These are phyloP conservation scores for Lolium multiflorum DNA, from an alignment of 176 grass and related monocot species.

Conservation along the genomic window DNA sequence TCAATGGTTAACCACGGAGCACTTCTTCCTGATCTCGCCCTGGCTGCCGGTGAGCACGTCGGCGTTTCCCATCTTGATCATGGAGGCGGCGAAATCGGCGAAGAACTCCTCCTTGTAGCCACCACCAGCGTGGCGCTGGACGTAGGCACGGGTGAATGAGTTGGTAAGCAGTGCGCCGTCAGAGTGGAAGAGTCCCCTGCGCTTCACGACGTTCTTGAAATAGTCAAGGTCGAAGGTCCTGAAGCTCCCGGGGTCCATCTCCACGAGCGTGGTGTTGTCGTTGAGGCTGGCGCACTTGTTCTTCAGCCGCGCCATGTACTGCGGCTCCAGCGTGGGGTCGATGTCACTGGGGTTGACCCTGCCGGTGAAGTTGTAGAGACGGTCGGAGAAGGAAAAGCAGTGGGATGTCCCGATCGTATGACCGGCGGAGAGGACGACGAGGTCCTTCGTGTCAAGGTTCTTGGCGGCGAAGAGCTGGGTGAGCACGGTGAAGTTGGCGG, in stretches of 20 bases:
- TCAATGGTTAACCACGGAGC: conserved; percentile 55
- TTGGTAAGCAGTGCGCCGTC: conserved; percentile 76
- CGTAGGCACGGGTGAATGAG: conserved; percentile 60
- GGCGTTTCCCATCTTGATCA: conserved; percentile 71
- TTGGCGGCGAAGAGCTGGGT: conserved; percentile 59
- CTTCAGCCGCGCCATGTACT: conserved; percentile 57
- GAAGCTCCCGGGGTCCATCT: conserved; percentile 96
- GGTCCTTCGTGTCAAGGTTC: conserved; percentile 79
- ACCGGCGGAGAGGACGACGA: conserved; percentile 85
- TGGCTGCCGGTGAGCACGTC: conserved; percentile 60
- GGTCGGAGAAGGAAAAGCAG: conserved; percentile 64
- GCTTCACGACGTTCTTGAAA: conserved; percentile 62
- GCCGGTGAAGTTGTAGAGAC: conserved; percentile 92
- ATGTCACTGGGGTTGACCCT: conserved; percentile 54
- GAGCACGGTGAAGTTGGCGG: conserved; percentile 61
- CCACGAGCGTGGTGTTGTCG: conserved; percentile 76
- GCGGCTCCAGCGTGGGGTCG: conserved; percentile 57
- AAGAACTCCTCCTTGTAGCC: conserved; percentile 59
- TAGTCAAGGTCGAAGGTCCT: conserved; percentile 77
- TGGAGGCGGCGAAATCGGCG: conserved; percentile 71
- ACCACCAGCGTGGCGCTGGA: conserved; percentile 58
- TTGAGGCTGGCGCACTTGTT: conserved; percentile 57
- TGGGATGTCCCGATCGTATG: conserved; percentile 88
- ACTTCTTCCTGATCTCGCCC: conserved; percentile 85
- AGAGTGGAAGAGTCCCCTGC: conserved; percentile 80